Conservation (phyloP, 1,139 yeast species). For the Debaryomycetaceae sp. region DNA sequence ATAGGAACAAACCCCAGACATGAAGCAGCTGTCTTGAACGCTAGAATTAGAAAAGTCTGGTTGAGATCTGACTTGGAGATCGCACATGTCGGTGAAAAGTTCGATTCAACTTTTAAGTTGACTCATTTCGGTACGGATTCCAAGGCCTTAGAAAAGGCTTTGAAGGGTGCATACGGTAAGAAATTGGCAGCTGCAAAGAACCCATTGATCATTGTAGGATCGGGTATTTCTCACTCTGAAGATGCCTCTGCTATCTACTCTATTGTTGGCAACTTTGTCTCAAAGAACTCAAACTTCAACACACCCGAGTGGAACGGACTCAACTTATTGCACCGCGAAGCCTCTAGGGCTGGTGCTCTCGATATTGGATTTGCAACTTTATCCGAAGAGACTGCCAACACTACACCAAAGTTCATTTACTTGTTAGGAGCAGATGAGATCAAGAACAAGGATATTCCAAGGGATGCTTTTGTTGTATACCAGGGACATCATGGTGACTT, state of each 20-base stretch:
- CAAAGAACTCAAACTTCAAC: slow-evolving; percentile 57
- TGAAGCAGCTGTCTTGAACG: slow-evolving; percentile 86
- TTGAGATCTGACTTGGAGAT: slow-evolving; percentile 63
- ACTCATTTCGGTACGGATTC: slow-evolving; percentile 63
- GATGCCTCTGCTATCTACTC: slow-evolving; percentile 66
- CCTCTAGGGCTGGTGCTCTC: slow-evolving; percentile 81
- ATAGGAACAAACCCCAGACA: slow-evolving; percentile 87
- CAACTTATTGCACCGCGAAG: slow-evolving; percentile 80
- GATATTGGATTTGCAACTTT: slow-evolving; percentile 76
- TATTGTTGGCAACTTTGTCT: slow-evolving; percentile 60
- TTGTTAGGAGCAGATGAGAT: slow-evolving; percentile 85
- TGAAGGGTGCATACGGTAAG: slow-evolving; percentile 67
- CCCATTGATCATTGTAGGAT: slow-evolving; percentile 81
- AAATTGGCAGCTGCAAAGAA: slow-evolving; percentile 64
- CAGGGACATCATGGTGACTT: slow-evolving; percentile 93
- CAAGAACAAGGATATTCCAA: slow-evolving; percentile 65
- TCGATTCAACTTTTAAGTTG: slow-evolving; percentile 72
- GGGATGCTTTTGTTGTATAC: slow-evolving; percentile 84
- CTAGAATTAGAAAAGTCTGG: slow-evolving; percentile 85
- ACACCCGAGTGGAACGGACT: slow-evolving; percentile 80
- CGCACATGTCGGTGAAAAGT: slow-evolving; percentile 70
- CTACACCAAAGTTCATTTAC: slow-evolving; percentile 73
- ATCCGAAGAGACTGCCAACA: slow-evolving; percentile 43
- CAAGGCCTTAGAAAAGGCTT: slow-evolving; percentile 55
- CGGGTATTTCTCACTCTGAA: slow-evolving; percentile 68